Conservation (phyloP, 2,329 filamentous ascomycete genomes). For the Ophiostoma himal-ulmi region DNA sequence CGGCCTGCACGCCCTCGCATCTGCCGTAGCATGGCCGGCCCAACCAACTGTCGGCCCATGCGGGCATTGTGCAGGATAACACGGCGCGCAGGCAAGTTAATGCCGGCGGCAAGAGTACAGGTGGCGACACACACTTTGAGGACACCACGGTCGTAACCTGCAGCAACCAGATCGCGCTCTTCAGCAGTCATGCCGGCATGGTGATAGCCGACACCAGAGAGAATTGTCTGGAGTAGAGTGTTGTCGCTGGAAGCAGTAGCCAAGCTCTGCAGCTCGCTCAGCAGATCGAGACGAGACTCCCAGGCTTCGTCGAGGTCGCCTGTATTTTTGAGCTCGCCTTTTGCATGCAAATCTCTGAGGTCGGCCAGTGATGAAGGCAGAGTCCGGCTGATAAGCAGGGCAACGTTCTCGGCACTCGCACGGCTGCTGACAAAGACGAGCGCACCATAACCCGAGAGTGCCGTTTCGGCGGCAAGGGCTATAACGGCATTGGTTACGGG, state of each 20-base stretch:
- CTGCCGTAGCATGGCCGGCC: slow-evolving; percentile 71
- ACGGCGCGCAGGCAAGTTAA: slow-evolving; percentile 66
- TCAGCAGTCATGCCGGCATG: slow-evolving; percentile 66
- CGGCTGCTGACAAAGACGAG: slow-evolving; percentile 70
- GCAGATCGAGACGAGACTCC: slow-evolving; percentile 56
- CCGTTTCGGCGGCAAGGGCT: slow-evolving; percentile 63
- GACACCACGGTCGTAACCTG: slow-evolving; percentile 62
- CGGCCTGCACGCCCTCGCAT: slow-evolving; percentile 74
- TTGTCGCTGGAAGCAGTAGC: slow-evolving; percentile 46
- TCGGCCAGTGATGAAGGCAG: slow-evolving; percentile 48
- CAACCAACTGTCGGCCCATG: slow-evolving; percentile 72
- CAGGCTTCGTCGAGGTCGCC: slow-evolving; percentile 35
- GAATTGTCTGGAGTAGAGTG: slow-evolving; percentile 57
- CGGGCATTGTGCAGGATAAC: slow-evolving; percentile 70
- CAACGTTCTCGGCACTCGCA: slow-evolving; percentile 60
- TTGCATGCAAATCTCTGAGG: slow-evolving; percentile 27
- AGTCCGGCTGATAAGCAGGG: slow-evolving; percentile 60
- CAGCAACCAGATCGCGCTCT: slow-evolving; percentile 65
- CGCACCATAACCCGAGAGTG: slow-evolving; percentile 60
- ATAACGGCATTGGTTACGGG: slow-evolving; percentile 65
- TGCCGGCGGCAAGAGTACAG: slow-evolving; percentile 75
- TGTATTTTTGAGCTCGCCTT: not conserved
- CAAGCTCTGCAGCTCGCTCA: slow-evolving; percentile 59
- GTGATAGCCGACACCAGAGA: slow-evolving; percentile 67
- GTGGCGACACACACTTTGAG: slow-evolving; percentile 70